Evolutionary conservation across 2,329 filamentous ascomycete genomes (phyloP), one percentile per base, ranked within the genome.

Genomic region (Penicillium oxalicum): DNA sequence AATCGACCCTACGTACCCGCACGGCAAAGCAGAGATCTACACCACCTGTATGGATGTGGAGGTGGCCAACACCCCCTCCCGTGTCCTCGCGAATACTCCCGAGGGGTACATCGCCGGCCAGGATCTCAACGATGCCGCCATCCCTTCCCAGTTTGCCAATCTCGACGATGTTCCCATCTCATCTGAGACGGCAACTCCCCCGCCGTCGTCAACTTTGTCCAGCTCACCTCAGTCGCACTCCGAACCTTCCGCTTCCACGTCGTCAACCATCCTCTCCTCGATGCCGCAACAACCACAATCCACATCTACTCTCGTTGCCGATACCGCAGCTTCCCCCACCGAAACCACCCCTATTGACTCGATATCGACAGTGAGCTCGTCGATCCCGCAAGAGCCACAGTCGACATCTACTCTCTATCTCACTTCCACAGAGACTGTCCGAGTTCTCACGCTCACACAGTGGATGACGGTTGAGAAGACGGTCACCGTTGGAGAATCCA

Each of bases 11-110:
- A 60, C 53, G 7, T 56, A 70, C 24, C 67, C 69, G n/a, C 54
- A 70, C 5, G 72, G 72, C 36, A 74, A 74, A 56, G 54, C 64
- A 40, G 73, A 76, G 55, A 63, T 74, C 34, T 76, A 76, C 50
- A 76, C 74, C 2, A 74, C 72, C 11, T 77, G 74, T 53, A 74
- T 77, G 59, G 74, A 76, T 52, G 61, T 77, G 18, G 67, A 75
- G 45, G 62, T 76, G 39, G 55, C 64, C 27, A 61, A 57, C 12
- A 43, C 58, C n/a, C 46, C 47, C 2, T 56, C 47, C 12, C 47
- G 36, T 12, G 27, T 35, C 2, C 26, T 59, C 25, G 53, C 48
- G 18, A 40, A 48, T 27, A 38, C 47, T 12, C 39, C 44, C 3
- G 48, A 47, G 7, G 57, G 50, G 9, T 72, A 67, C 56, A 55